phyloP scores from a whole-genome alignment of 768 basidiomycete genomes.

The Termitomyces sp. region DNA sequence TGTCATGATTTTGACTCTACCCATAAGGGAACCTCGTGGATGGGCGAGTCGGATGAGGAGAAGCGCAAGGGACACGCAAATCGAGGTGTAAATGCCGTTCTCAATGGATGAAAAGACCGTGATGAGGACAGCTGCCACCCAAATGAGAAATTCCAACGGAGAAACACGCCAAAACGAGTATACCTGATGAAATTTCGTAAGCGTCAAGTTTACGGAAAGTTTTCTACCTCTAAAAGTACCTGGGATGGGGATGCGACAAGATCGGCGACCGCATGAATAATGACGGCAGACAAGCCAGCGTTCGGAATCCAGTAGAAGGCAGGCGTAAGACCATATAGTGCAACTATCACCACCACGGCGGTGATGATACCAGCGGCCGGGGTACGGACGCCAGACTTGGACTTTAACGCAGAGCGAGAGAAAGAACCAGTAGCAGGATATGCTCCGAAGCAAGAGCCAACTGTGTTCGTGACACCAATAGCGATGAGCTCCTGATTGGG shows the following conservation, averaged over 20 bases:
- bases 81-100: conserved; percentile 86
- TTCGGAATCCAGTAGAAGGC: conserved; percentile 90
- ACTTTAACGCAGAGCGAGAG: conserved; percentile 95
- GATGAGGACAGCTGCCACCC: conserved; percentile 80
- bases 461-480: conserved; percentile 93
- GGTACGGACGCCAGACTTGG: conserved; percentile 96
- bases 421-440: conserved; percentile 99
- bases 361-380: conserved; percentile 86
- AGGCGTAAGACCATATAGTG: conserved; percentile 89
- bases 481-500: conserved; percentile 95
- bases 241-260: conserved; percentile 81
- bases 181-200: conserved; percentile 35
- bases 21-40: conserved; percentile 89
- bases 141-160: conserved; percentile 90
- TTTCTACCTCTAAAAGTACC: conserved; percentile 19
- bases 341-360: conserved; percentile 86
- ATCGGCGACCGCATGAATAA: conserved; percentile 90
- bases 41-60: conserved; percentile 84
- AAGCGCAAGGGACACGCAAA: conserved; percentile 73
- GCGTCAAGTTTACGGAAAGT: background rate
- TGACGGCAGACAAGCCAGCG: conserved; percentile 85
- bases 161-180: conserved; percentile 93
- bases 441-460: conserved; percentile 86
- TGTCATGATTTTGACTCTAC: conserved; percentile 63
- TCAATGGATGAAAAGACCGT: conserved; percentile 95